phyloP scores from a whole-genome alignment of 371 early-diverging fungal species.

The Actinomucor elegans region DNA sequence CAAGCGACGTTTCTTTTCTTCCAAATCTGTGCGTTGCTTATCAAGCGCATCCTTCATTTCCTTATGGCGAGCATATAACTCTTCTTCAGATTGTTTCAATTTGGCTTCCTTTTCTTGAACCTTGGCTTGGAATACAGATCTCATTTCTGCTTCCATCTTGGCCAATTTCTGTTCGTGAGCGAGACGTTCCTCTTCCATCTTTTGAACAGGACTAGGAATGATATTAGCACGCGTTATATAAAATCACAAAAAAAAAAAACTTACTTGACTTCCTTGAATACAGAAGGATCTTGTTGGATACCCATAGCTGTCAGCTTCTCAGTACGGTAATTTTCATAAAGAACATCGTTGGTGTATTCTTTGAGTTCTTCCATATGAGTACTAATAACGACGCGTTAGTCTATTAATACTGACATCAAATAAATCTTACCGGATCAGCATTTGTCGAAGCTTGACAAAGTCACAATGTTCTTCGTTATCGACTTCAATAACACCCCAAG shows the following conservation, averaged over 20 bases:
- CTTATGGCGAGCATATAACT: conserved; percentile 93
- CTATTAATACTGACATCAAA: background rate
- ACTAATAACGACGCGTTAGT: conserved; percentile 24
- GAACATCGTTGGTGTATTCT: conserved; percentile 90
- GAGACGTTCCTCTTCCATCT: conserved; percentile 90
- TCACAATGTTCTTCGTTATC: conserved; percentile 90
- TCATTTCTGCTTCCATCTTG: conserved; percentile 98
- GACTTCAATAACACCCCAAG: conserved; percentile 98
- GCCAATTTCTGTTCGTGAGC: conserved; percentile 94
- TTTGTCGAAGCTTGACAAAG: conserved; percentile 93
- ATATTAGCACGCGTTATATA: conserved; percentile 7
- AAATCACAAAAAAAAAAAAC: background rate
- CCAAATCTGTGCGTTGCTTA: conserved; percentile 89
- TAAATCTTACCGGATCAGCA: conserved; percentile 68
- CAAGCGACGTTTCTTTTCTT: conserved; percentile 90
- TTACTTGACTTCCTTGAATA: conserved; percentile 80
- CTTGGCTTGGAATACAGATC: conserved; percentile 96
- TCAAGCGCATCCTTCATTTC: conserved; percentile 97
- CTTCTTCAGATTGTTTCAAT: conserved; percentile 95
- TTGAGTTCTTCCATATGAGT: conserved; percentile 93
- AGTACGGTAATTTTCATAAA: conserved; percentile 98
- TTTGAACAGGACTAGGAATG: conserved; percentile 69
- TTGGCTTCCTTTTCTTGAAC: conserved; percentile 97
- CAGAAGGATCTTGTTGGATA: conserved; percentile 76
- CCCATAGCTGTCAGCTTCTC: conserved; percentile 80